Conservation (phyloP, 176 grass and related monocot genomes). For the Tillandsia leiboldiana region DNA sequence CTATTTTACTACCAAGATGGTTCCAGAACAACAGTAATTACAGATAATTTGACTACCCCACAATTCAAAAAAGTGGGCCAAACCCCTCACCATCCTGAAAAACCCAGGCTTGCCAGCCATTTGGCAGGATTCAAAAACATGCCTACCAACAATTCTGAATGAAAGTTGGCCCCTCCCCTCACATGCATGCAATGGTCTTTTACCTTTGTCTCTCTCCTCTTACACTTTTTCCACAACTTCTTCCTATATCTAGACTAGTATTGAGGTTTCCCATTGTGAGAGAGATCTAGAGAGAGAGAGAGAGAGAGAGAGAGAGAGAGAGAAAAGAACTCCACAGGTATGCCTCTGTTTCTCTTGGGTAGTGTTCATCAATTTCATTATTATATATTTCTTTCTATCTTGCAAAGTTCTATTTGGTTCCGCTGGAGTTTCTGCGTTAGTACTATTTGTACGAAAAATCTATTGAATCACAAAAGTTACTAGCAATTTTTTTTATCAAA, state of each 20-base stretch:
- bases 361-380: no score
- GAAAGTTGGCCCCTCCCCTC: not conserved
- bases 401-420: no score
- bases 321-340: not conserved
- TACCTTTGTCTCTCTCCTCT: not conserved
- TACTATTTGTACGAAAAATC: no score
- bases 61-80: not conserved
- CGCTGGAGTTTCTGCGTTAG: no score
- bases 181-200: not conserved
- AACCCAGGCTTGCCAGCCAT: not conserved
- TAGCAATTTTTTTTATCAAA: no score
- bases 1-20: not conserved
- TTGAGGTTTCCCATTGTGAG: not conserved
- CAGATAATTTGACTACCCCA: not conserved
- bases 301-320: not conserved
- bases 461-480: no score
- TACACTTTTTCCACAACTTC: not conserved
- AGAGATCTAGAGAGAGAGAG: not conserved
- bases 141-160: not conserved
- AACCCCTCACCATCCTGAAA: constrained; percentile 9
- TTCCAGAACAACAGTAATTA: not conserved
- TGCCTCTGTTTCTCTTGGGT: not conserved
- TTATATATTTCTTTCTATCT: no score
- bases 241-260: not conserved
- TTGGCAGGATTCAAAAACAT: constrained; percentile 3